Evolutionary conservation across 176 grass and related monocot genomes (phyloP).

Genomic region (Eragrostis curvula): DNA sequence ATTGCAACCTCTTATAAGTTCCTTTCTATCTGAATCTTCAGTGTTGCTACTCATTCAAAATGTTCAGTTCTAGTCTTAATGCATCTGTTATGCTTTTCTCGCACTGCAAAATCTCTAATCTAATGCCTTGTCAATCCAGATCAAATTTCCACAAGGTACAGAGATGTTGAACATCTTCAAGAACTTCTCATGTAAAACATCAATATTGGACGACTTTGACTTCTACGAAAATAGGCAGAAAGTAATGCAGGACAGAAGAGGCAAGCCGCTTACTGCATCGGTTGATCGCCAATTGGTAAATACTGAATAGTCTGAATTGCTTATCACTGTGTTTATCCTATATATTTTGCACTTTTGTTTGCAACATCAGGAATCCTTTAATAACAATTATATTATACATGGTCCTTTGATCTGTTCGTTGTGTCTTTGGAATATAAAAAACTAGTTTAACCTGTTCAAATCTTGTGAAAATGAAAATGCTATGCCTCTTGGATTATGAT

Average conservation of each 20-base stretch:
- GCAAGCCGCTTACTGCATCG: conserved; percentile 47
- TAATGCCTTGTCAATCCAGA: conserved; percentile 43
- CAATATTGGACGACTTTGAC: conserved; percentile 92
- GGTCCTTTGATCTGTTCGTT: conserved; percentile 1
- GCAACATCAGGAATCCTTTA: neutral
- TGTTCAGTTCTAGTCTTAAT: conserved; percentile 13
- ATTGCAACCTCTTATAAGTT: conserved; percentile 7
- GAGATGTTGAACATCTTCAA: conserved; percentile 91
- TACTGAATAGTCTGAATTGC: conserved; percentile 14
- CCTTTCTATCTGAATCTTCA: conserved; percentile 20
- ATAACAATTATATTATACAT: neutral
- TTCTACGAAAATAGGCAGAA: conserved; percentile 89
- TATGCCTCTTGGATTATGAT: conserved; percentile 30
- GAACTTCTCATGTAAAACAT: conserved; percentile 78
- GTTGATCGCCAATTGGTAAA: conserved; percentile 53
- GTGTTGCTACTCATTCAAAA: conserved; percentile 8
- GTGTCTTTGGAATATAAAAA: conserved; percentile 18
- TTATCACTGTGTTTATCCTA: neutral
- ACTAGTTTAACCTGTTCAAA: conserved; percentile 29
- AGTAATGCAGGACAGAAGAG: conserved; percentile 87
- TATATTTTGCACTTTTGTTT: conserved; percentile 12
- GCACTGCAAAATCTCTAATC: conserved; percentile 25
- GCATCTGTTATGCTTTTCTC: conserved; percentile 29
- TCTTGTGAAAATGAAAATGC: neutral
- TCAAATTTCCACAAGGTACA: conserved; percentile 78